These are phyloP conservation scores for Pythium rishiriense DNA, from an alignment of 352 stramenopile species.

Conservation along the genomic window DNA sequence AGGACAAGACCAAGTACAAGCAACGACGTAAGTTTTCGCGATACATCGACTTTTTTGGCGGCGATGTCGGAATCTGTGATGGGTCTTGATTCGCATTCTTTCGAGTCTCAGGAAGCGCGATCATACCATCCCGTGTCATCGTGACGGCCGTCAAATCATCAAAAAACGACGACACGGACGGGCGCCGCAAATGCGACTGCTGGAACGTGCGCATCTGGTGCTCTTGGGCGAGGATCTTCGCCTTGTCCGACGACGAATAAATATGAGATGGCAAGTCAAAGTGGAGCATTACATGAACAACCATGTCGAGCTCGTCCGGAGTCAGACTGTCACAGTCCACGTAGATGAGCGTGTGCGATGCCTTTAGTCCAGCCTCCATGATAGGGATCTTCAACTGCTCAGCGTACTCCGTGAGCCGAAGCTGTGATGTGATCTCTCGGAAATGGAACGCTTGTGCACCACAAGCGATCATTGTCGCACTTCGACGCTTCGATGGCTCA, in stretches of 20 bases:
- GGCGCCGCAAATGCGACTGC: conserved; percentile 17
- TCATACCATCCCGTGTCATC: conserved; percentile 18
- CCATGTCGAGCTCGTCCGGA: conserved; percentile 32
- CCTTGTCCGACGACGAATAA: conserved; percentile 54
- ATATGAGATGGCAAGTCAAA: conserved; percentile 42
- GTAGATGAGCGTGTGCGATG: conserved; percentile 54
- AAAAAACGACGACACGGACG: conserved; percentile 25
- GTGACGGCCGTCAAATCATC: conserved; percentile 22
- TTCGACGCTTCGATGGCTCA: conserved; percentile 41
- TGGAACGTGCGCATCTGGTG: conserved; percentile 35
- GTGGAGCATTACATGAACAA: conserved; percentile 45
- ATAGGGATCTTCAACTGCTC: conserved; percentile 51
- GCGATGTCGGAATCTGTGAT: background rate
- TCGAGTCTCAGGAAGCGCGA: background rate
- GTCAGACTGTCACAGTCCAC: conserved; percentile 54
- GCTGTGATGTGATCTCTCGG: conserved; percentile 37
- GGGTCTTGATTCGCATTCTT: background rate
- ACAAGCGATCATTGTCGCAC: conserved; percentile 50
- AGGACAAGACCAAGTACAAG: conserved; percentile 55
- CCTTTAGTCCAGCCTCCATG: conserved; percentile 49
- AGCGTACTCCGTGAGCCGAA: conserved; percentile 37
- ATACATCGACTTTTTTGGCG: conserved; percentile 36
- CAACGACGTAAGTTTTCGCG: conserved; percentile 54
- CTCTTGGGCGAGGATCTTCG: conserved; percentile 45
- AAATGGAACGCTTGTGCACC: conserved; percentile 57